phyloP scores from a whole-genome alignment of 345 rosid species.

The Angophora floribunda region DNA sequence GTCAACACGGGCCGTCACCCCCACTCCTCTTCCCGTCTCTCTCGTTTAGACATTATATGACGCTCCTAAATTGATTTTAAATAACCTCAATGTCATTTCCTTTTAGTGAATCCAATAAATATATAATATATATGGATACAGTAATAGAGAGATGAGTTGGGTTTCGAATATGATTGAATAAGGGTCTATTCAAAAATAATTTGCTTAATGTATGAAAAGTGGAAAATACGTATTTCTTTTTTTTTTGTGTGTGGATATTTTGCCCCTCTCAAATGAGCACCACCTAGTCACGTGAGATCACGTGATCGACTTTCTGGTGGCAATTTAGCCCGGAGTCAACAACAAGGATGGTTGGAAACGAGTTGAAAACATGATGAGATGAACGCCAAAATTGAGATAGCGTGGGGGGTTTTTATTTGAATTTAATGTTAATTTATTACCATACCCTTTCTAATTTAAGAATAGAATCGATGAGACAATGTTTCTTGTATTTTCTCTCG shows the following conservation, averaged over 20 bases:
- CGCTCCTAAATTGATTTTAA: not conserved
- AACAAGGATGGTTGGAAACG: not conserved
- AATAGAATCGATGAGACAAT: too few relatives aligned
- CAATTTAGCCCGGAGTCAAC: not conserved
- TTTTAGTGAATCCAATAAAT: not conserved
- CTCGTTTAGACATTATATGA: not conserved
- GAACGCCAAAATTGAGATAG: not conserved
- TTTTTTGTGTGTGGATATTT: not conserved
- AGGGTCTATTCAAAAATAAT: not conserved
- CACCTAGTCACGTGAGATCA: not conserved
- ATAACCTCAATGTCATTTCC: not conserved
- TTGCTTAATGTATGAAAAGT: not conserved
- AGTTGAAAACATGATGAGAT: not conserved
- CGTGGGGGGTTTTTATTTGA: not conserved
- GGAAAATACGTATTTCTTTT: not conserved
- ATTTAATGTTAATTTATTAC: not conserved
- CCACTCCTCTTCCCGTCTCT: not conserved
- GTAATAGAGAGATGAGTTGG: not conserved
- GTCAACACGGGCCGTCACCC: not conserved
- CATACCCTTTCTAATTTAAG: not conserved
- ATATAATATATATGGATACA: too few relatives aligned
- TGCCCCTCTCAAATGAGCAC: not conserved
- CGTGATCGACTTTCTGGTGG: not conserved
- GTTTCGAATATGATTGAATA: not conserved
- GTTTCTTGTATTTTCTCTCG: not conserved